Evolutionary conservation across 768 basidiomycete genomes (phyloP).

Genomic region (Boletellus emodensis): DNA sequence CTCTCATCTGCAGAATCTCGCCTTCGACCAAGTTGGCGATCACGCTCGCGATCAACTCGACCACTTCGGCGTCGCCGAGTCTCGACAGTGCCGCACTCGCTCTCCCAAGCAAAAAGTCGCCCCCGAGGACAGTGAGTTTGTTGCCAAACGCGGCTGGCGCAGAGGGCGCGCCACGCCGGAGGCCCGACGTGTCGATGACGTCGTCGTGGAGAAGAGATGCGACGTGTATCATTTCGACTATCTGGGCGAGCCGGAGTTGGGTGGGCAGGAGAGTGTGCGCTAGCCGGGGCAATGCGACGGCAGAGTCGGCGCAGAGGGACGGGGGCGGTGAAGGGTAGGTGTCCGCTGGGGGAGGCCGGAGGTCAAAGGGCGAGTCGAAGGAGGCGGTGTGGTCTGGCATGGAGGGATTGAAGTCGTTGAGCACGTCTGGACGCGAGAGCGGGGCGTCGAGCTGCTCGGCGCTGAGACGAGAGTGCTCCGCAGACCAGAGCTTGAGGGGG

Average conservation of each 20-base stretch:
- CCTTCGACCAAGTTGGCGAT: conserved; percentile 97
- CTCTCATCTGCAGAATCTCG: conserved; percentile 75
- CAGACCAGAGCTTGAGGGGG: conserved; percentile 55
- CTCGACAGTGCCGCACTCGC: conserved; percentile 84
- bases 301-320: conserved; percentile 14
- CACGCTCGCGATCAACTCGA: conserved; percentile 88
- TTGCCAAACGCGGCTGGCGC: conserved; percentile 82
- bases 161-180: conserved; percentile 64
- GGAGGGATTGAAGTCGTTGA: conserved; percentile 88
- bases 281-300: conserved; percentile 31
- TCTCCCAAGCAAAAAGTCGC: conserved; percentile 93
- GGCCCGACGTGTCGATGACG: conserved; percentile 70
- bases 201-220: conserved; percentile 92
- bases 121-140: conserved; percentile 90
- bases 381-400: conserved; percentile 77
- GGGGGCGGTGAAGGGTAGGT: conserved; percentile 26
- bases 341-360: conserved; percentile 34
- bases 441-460: conserved; percentile 70
- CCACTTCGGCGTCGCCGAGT: conserved; percentile 83
- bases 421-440: conserved; percentile 72
- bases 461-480: conserved; percentile 53
- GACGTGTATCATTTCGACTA: conserved; percentile 97
- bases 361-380: conserved; percentile 56
- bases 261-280: conserved; percentile 59
- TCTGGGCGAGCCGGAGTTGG: conserved; percentile 89